Conservation (phyloP, 768 basidiomycete genomes). For the Tulasnella calospora region DNA sequence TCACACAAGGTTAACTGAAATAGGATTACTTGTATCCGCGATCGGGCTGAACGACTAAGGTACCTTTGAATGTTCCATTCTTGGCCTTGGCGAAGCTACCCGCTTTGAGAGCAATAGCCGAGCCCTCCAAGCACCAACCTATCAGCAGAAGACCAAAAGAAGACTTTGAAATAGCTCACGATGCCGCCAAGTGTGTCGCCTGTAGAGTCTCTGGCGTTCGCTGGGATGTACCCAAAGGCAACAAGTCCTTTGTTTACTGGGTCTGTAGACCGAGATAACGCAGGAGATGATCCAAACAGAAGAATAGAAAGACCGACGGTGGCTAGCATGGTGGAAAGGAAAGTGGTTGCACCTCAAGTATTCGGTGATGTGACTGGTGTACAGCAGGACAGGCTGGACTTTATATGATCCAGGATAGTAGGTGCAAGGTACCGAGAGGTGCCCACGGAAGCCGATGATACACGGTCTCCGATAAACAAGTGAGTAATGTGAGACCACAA, state of each 20-base stretch:
- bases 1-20: neutral
- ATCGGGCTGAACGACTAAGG: conserved; percentile 52
- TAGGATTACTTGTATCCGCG: conserved; percentile 35
- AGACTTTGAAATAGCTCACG: conserved; percentile 34
- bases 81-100: conserved; percentile 42
- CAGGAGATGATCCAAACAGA: neutral
- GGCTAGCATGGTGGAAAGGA: neutral
- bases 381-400: neutral
- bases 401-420: neutral
- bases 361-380: neutral
- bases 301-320: neutral
- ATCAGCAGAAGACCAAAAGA: neutral
- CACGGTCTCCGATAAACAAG: neutral
- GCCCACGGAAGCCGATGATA: neutral
- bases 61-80: conserved; percentile 47
- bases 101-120: conserved; percentile 53
- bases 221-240: conserved; percentile 58
- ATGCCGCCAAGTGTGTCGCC: conserved; percentile 59
- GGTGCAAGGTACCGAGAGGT: neutral
- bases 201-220: conserved; percentile 52
- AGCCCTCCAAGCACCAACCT: conserved; percentile 30
- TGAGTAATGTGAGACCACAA: neutral
- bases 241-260: conserved; percentile 46
- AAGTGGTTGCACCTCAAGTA: neutral
- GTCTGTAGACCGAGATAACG: neutral